Evolutionary conservation across 257 asterid species (phyloP), one percentile per base, ranked within the genome.

Genomic region (Primulina tabacum): DNA sequence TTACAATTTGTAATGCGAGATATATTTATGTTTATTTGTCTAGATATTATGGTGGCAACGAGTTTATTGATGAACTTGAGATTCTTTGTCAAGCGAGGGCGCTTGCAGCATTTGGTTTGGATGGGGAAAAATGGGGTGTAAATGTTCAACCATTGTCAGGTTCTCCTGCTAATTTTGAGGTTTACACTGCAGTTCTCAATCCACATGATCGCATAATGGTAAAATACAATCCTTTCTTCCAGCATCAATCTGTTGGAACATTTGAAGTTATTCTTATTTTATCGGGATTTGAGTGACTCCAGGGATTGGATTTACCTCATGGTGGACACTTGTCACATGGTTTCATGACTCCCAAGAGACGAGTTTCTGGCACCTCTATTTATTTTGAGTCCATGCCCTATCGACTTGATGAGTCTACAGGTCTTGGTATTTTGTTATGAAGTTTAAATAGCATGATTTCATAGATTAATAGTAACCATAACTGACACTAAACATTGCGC

Each of bases 241-340:
- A 4, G 21, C 8, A 17, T 50, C 21, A 50, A 14, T 50, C 21
- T 50, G 20, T 17, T 50, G 57, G 5, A 14, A 0, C 16, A 16
- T 50, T 50, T 50, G 57, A 50, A 16, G 21, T 60, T 37, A 20
- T 32, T 21, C 30, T 65, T 38, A 59, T 56, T 56, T 69, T 62
- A 17, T 14, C 60, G 32, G 66, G 26, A 69, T 65, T 71, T 50
- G 35, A 12, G 75, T 68, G 50, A 62, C 38, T 28, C 40, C 80
- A 94, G 97, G 99, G 99, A 18, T 74, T 91, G 88, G 97, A 94
- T 87, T 86, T 94, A 73, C 97, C 97, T 75, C 99, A 88, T 70
- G 99, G 97, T 21, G 97, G 99, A 58, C 97, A 94, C 77, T 82
- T 94, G 71, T 89, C 97, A 20, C 97, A 91, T 84, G 97, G 99